phyloP scores from a whole-genome alignment of 768 basidiomycete genomes.

The Amanita pseudoporphyria region DNA sequence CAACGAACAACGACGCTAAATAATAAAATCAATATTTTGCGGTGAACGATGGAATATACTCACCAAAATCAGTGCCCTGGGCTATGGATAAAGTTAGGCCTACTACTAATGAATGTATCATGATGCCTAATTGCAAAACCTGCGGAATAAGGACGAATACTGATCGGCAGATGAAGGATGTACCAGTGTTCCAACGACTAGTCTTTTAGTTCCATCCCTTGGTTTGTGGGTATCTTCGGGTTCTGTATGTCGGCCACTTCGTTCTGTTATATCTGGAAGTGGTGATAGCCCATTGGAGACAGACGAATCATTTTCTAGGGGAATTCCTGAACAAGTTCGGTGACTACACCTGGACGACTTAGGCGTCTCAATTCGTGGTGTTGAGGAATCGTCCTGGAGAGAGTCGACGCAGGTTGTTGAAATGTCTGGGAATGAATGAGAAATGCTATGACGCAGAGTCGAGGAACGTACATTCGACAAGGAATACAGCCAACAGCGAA shows the following conservation, averaged over 20 bases:
- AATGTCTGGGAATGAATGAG: slow-evolving; percentile 35
- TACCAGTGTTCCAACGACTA: slow-evolving; percentile 69
- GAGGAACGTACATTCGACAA: slow-evolving; percentile 61
- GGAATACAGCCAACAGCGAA: slow-evolving; percentile 63
- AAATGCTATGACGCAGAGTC: not conserved
- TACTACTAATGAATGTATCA: slow-evolving; percentile 78
- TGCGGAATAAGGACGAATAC: slow-evolving; percentile 15
- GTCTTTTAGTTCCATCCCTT: slow-evolving; percentile 43
- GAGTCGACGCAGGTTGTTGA: slow-evolving; percentile 70
- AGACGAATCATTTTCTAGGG: not conserved
- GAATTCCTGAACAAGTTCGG: not conserved
- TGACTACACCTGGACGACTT: not conserved
- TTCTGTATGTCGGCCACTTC: slow-evolving; percentile 11
- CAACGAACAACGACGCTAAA: slow-evolving; percentile 61
- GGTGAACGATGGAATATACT: slow-evolving; percentile 18
- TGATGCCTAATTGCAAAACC: slow-evolving; percentile 78
- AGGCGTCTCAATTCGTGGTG: slow-evolving; percentile 23
- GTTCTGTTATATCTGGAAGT: not conserved
- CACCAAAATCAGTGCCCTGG: slow-evolving; percentile 61
- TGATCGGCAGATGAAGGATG: slow-evolving; percentile 13
- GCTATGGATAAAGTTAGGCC: slow-evolving; percentile 70
- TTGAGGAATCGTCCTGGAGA: slow-evolving; percentile 54
- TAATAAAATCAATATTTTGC: not conserved
- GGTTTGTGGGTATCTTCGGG: slow-evolving; percentile 15
- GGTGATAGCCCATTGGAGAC: not conserved